Evolutionary conservation across 1,284 basidiomycete genomes (phyloP).

Genomic region (Omphalotus olearius): DNA sequence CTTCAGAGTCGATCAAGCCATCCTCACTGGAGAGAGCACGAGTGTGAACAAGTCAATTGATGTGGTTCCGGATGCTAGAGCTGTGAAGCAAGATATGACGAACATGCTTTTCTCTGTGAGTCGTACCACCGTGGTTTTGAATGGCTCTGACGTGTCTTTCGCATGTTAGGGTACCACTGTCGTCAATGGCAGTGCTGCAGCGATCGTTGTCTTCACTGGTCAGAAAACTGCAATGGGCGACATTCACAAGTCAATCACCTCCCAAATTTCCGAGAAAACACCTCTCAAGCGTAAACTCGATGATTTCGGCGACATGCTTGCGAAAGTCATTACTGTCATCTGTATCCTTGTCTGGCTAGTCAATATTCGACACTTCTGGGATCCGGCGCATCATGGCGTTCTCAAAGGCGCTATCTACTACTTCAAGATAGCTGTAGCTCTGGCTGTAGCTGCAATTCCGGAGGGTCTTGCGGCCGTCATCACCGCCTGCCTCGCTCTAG

Average conservation of each 20-base stretch:
- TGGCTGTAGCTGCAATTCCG: constrained; percentile 94
- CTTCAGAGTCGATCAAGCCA: constrained; percentile 92
- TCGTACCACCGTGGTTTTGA: constrained; percentile 11
- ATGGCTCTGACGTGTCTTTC: not conserved
- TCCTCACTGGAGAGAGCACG: constrained; percentile 88
- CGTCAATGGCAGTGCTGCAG: constrained; percentile 83
- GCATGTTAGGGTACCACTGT: constrained; percentile 80
- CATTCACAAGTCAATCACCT: constrained; percentile 90
- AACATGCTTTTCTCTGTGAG: constrained; percentile 90
- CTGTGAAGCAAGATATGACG: constrained; percentile 94
- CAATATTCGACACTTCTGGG: constrained; percentile 91
- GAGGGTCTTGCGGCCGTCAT: constrained; percentile 95
- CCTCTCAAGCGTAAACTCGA: constrained; percentile 94
- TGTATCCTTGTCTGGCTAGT: constrained; percentile 95
- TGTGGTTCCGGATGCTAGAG: constrained; percentile 62
- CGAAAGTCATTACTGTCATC: constrained; percentile 94
- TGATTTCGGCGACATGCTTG: constrained; percentile 93
- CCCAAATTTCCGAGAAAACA: constrained; percentile 89
- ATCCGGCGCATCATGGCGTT: constrained; percentile 84
- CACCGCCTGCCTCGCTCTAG: constrained; percentile 92
- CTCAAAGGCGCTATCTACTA: constrained; percentile 95
- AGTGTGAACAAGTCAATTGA: constrained; percentile 80
- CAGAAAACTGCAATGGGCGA: constrained; percentile 87
- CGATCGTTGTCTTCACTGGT: constrained; percentile 85
- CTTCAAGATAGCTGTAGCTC: constrained; percentile 95